Evolutionary conservation across 345 rosid genomes (phyloP).

Genomic region (Rhizophora apiculata): DNA sequence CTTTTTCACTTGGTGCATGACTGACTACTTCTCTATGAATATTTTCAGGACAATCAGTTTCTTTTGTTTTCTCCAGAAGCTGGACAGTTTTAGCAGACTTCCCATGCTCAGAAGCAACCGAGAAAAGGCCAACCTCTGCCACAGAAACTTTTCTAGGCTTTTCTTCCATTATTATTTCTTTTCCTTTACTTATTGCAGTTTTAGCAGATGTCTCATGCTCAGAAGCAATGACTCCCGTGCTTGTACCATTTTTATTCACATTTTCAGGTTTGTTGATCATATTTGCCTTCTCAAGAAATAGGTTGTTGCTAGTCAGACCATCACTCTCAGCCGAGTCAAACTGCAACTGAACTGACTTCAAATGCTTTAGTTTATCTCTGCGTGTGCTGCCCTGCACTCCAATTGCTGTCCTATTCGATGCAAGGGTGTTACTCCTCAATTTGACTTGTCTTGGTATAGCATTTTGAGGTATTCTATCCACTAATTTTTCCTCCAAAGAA

Average conservation of each 20-base stretch:
- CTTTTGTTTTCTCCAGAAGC: constrained; percentile 19
- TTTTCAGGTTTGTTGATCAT: constrained; percentile 27
- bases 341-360: constrained; percentile 55
- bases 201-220: too few species aligned
- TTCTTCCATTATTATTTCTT: too few species aligned
- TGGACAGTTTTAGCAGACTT: constrained; percentile 62
- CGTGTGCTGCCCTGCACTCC: constrained; percentile 44
- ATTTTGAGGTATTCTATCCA: constrained; percentile 35
- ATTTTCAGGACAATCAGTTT: constrained; percentile 25
- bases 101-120: constrained; percentile 67
- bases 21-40: constrained; percentile 5
- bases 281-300: constrained; percentile 19
- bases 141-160: constrained; percentile 71
- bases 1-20: constrained; percentile 13
- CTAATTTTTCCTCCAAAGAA: constrained; percentile 35
- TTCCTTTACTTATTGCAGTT: too few species aligned
- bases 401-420: constrained; percentile 35
- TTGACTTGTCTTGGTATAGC: constrained; percentile 43
- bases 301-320: constrained; percentile 22
- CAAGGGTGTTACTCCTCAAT: constrained; percentile 57
- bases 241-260: constrained; percentile 9
- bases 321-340: constrained; percentile 32
- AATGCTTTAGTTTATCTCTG: constrained; percentile 44
- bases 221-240: constrained; percentile 6
- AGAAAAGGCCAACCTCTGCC: constrained; percentile 64